Base-by-base conservation (phyloP, 2,329 filamentous ascomycete genomes). In the Esteya vermicola region DNA sequence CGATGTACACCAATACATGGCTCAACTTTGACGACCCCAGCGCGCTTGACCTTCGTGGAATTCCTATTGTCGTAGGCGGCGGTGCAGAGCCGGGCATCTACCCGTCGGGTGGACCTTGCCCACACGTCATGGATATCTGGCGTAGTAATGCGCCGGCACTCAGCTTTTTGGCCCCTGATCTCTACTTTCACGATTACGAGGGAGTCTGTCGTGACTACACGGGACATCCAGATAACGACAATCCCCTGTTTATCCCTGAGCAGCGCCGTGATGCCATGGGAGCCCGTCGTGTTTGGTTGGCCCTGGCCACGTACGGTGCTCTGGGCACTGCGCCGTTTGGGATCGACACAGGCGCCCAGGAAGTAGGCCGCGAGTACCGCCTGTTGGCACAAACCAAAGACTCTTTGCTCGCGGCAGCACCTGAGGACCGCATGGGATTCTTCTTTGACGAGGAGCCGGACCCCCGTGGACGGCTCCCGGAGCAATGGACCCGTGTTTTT, bases 221-320 rank as follows among this genome's bases (percentile, higher is more conserved):
- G 3, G 22, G 18, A n/a, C n/a, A n/a, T n/a, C n/a, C n/a, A n/a
- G n/a, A n/a, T 9, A 10, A 22, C 60, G 33, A 50, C 44, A 1
- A 50, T 52, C 10, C 62, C 68, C 54, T 71, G 0, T 69, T 70
- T 45, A 68, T 71, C 28, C 67, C 67, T 0, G 67, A 71, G 51
- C 67, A 70, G 47, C 55, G 65, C 6, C 57, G 67, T 12, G 67
- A 70, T 39, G 64, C 65, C 27, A 55, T 60, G 22, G 64, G 64
- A 6, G 57, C 61, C 0, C 50, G 62, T 6, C 46, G 64, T 3
- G 49, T 65, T 1, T 68, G 62, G 61, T 38, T 57, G 0, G 58
- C 65, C 2, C n/a, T 28, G 16, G 38, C 38, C 25, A 27, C 32
- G 5, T 55, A 52, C 37, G 47, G 47, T 23, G 51, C 51, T 9